Evolutionary conservation across 2,329 filamentous ascomycete species (phyloP).

Genomic region (Diplodia corticola): DNA sequence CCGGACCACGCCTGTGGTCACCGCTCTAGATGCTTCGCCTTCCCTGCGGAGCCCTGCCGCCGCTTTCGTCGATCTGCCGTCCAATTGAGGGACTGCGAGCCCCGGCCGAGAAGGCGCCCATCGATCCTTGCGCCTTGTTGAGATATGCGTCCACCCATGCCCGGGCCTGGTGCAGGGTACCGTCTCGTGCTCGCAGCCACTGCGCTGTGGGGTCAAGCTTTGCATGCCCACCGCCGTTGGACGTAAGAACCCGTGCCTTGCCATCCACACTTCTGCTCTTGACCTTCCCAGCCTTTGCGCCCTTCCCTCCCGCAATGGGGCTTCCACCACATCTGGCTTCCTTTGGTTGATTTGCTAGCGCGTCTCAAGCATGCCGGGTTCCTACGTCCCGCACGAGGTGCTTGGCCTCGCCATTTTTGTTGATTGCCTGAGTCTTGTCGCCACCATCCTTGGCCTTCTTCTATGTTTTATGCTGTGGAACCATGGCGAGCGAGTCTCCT

Average conservation of each 20-base stretch:
- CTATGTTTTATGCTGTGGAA: slow-evolving; percentile 20
- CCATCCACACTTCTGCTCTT: background rate
- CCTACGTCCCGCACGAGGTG: background rate
- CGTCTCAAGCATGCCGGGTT: slow-evolving; percentile 5
- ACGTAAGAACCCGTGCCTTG: slow-evolving; percentile 1
- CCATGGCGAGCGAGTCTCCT: slow-evolving; percentile 12
- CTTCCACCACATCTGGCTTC: background rate
- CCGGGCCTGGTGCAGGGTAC: background rate
- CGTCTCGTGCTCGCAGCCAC: background rate
- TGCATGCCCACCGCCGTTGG: background rate
- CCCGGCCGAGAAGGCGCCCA: background rate
- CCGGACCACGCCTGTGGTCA: slow-evolving; percentile 2
- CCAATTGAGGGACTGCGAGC: slow-evolving; percentile 2
- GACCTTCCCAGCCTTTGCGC: background rate
- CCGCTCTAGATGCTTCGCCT: slow-evolving; percentile 12
- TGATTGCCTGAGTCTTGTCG: slow-evolving; percentile 4
- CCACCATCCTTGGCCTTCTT: slow-evolving; percentile 10
- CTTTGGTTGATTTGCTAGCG: background rate
- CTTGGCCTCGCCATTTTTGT: slow-evolving; percentile 22
- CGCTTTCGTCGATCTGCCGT: slow-evolving; percentile 19
- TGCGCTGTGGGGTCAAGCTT: slow-evolving; percentile 1
- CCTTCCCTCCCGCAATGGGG: background rate
- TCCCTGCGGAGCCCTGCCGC: background rate
- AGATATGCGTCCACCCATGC: slow-evolving; percentile 5
- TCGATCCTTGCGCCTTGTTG: slow-evolving; percentile 1